A percentile compares a stretch with the other conserved stretches of the same genome.
Conservation (phyloP, 2,329 filamentous ascomycete genomes). For the Thielaviopsis punctulata region DNA sequence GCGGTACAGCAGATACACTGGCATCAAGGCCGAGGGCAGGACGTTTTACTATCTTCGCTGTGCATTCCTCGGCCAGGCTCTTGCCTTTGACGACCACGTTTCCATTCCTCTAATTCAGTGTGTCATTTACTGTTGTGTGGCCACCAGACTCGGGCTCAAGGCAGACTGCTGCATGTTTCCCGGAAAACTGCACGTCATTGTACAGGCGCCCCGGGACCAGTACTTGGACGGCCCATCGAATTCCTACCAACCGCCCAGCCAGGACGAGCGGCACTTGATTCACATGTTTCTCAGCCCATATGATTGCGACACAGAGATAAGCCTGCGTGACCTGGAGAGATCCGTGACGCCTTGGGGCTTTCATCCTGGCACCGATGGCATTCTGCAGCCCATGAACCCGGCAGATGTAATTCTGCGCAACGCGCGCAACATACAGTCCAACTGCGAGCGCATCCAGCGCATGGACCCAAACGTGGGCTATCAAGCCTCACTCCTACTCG, state of each 20-base stretch:
- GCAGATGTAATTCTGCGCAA: slow-evolving; percentile 57
- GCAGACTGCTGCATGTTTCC: slow-evolving; percentile 70
- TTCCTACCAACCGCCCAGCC: slow-evolving; percentile 16
- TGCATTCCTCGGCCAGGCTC: slow-evolving; percentile 49
- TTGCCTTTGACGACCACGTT: slow-evolving; percentile 55
- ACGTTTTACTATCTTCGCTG: slow-evolving; percentile 7
- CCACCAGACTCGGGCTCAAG: slow-evolving; percentile 53
- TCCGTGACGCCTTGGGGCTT: slow-evolving; percentile 36
- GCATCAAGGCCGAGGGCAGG: slow-evolving; percentile 30
- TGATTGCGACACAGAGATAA: slow-evolving; percentile 49
- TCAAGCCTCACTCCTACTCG: slow-evolving; percentile 1
- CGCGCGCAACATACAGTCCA: slow-evolving; percentile 21
- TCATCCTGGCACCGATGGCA: slow-evolving; percentile 26
- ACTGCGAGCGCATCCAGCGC: slow-evolving; percentile 8
- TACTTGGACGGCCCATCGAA: slow-evolving; percentile 36
- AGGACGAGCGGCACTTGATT: slow-evolving; percentile 12
- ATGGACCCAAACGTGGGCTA: background rate
- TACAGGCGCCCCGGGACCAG: slow-evolving; percentile 42
- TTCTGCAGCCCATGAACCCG: slow-evolving; percentile 46
- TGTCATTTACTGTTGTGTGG: slow-evolving; percentile 71
- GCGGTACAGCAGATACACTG: slow-evolving; percentile 48
- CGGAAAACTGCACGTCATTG: slow-evolving; percentile 67
- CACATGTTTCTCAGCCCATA: slow-evolving; percentile 77
- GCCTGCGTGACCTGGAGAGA: slow-evolving; percentile 36
- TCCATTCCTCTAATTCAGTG: slow-evolving; percentile 76